These are phyloP conservation scores for Nemania bipapillata DNA, from an alignment of 2,329 filamentous ascomycete species.

Conservation along the genomic window DNA sequence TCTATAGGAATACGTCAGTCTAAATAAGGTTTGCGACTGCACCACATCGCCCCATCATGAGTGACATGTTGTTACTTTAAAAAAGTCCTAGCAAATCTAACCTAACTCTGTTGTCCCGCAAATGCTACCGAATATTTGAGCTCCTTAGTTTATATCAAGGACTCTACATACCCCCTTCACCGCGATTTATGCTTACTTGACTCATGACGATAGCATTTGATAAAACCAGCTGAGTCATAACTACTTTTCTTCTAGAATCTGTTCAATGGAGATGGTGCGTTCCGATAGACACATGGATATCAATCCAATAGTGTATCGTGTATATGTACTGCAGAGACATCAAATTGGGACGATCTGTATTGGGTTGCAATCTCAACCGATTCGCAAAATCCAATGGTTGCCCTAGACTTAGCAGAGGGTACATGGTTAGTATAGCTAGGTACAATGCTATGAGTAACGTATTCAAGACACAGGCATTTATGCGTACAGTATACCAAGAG, in stretches of 20 bases:
- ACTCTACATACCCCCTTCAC: not conserved
- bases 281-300: not conserved
- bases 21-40: not conserved
- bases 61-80: not conserved
- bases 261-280: not conserved
- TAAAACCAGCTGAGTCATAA: not conserved
- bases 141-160: not conserved
- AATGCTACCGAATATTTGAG: not conserved
- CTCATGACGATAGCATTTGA: not conserved
- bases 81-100: not conserved
- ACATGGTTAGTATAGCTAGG: not conserved
- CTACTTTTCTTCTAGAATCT: not conserved
- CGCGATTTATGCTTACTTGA: not conserved
- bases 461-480: not conserved
- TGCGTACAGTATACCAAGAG: not conserved
- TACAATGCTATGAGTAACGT: not conserved
- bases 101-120: not conserved
- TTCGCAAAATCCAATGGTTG: not conserved
- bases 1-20: not conserved
- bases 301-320: too few relatives aligned
- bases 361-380: slow-evolving; percentile 11
- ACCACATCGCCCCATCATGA: not conserved
- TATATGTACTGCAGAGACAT: not conserved
- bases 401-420: not conserved
- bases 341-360: not conserved